phyloP scores from a whole-genome alignment of 176 grass and related monocot genomes.

The Microstegium vimineum region DNA sequence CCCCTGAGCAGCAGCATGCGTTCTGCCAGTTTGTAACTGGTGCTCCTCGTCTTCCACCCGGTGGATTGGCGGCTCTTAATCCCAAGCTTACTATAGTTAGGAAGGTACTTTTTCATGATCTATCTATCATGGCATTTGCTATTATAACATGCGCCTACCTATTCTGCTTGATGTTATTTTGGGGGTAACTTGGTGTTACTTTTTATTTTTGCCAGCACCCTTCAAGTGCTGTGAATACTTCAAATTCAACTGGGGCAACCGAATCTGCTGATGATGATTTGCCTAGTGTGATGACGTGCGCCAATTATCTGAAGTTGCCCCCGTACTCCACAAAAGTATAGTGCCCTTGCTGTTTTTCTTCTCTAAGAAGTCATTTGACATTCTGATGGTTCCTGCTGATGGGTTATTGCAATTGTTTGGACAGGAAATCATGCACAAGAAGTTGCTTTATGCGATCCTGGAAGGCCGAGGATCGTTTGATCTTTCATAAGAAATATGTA shows the following conservation, averaged over 20 bases:
- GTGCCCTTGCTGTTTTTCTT: background rate
- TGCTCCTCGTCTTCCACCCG: slow-evolving; percentile 86
- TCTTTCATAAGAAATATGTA: slow-evolving; percentile 55
- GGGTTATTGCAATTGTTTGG: background rate
- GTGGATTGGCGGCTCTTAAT: slow-evolving; percentile 81
- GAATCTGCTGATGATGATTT: slow-evolving; percentile 80
- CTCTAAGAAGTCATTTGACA: background rate
- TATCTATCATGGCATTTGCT: background rate
- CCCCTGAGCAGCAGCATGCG: slow-evolving; percentile 67
- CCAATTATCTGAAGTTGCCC: slow-evolving; percentile 92
- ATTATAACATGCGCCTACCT: background rate
- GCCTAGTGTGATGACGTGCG: slow-evolving; percentile 95
- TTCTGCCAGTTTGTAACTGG: slow-evolving; percentile 98
- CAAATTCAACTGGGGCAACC: slow-evolving; percentile 43
- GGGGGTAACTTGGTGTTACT: slow-evolving; percentile 13
- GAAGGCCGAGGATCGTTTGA: slow-evolving; percentile 97
- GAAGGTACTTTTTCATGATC: slow-evolving; percentile 50
- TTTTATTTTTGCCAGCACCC: slow-evolving; percentile 54
- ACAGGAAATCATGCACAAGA: slow-evolving; percentile 87
- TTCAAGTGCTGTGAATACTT: slow-evolving; percentile 43
- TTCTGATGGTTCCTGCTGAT: background rate
- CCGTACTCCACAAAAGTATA: slow-evolving; percentile 79
- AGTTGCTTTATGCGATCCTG: slow-evolving; percentile 77
- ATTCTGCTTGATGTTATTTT: background rate
- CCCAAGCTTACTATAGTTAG: slow-evolving; percentile 91